Evolutionary conservation across 495 filamentous ascomycete genomes (phyloP).

Genomic region (Immersiella caudata): DNA sequence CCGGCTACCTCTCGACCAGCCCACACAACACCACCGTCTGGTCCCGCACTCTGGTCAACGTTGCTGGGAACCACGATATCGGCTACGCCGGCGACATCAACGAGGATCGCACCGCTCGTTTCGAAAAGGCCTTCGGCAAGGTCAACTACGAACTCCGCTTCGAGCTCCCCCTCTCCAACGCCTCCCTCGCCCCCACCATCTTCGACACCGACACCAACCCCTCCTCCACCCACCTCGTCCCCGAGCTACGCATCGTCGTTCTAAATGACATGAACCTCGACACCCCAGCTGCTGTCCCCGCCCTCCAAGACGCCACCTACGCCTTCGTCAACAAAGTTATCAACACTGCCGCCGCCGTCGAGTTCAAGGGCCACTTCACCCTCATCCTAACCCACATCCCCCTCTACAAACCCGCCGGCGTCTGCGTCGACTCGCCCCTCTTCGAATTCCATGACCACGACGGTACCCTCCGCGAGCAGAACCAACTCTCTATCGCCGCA

Average conservation of each 20-base stretch:
- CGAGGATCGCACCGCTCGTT: constrained; percentile 68
- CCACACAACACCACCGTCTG: constrained; percentile 50
- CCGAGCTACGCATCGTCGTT: constrained; percentile 77
- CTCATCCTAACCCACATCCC: constrained; percentile 91
- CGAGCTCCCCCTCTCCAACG: constrained; percentile 52
- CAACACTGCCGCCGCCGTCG: constrained; percentile 65
- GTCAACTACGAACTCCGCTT: constrained; percentile 87
- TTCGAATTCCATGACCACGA: constrained; percentile 71
- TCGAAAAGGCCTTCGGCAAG: constrained; percentile 80
- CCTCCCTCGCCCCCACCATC: constrained; percentile 36
- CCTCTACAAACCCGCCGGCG: constrained; percentile 76
- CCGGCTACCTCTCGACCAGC: constrained; percentile 50
- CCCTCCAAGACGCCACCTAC: constrained; percentile 73
- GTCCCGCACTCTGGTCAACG: constrained; percentile 77
- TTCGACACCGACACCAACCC: constrained; percentile 39
- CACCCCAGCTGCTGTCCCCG: constrained; percentile 66
- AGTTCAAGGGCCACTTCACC: constrained; percentile 68
- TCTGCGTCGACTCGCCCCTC: constrained; percentile 82
- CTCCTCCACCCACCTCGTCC: constrained; percentile 46
- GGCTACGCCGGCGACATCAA: constrained; percentile 93
- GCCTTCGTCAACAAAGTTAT: constrained; percentile 75
- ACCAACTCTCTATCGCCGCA: constrained; percentile 74
- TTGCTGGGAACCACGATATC: constrained; percentile 94
- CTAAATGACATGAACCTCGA: constrained; percentile 93
- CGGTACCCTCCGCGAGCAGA: constrained; percentile 84